These are phyloP conservation scores for Debaryomyces subglobosus DNA, from an alignment of 1,139 yeast genomes.

Conservation along the genomic window DNA sequence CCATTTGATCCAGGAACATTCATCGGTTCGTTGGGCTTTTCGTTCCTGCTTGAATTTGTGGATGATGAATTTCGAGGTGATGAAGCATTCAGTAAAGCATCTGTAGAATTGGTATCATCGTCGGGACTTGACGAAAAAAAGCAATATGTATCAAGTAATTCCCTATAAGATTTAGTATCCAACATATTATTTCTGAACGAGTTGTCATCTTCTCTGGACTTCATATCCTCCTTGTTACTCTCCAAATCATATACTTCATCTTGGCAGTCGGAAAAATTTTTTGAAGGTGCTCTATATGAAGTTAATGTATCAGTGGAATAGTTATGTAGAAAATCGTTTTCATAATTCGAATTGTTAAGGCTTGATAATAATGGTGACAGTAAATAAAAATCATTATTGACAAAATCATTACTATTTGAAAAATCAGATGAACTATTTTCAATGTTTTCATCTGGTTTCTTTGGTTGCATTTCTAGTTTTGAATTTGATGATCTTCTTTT, in stretches of 20 bases:
- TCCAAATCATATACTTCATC: conserved; percentile 5
- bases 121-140: conserved; percentile 41
- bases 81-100: neutral
- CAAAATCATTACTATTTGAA: conserved; percentile 32
- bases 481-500: conserved; percentile 41
- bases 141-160: conserved; percentile 72
- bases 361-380: conserved; percentile 44
- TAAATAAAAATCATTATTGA: conserved; percentile 39
- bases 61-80: neutral
- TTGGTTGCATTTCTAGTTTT: conserved; percentile 17
- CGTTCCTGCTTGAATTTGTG: neutral
- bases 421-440: conserved; percentile 17
- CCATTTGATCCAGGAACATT: neutral
- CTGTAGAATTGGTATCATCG: neutral
- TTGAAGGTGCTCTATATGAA: neutral
- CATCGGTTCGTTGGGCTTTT: neutral
- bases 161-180: conserved; percentile 67
- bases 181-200: conserved; percentile 20
- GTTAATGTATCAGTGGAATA: conserved; percentile 3
- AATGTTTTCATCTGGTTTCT: conserved; percentile 7
- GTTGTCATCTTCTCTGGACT: conserved; percentile 3
- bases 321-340: conserved; percentile 10
- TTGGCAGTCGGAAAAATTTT: conserved; percentile 1
- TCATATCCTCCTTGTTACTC: neutral
- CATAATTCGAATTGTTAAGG: conserved; percentile 10